These are phyloP conservation scores for Oidium heveae DNA, from an alignment of 2,329 filamentous ascomycete species.

Conservation along the genomic window DNA sequence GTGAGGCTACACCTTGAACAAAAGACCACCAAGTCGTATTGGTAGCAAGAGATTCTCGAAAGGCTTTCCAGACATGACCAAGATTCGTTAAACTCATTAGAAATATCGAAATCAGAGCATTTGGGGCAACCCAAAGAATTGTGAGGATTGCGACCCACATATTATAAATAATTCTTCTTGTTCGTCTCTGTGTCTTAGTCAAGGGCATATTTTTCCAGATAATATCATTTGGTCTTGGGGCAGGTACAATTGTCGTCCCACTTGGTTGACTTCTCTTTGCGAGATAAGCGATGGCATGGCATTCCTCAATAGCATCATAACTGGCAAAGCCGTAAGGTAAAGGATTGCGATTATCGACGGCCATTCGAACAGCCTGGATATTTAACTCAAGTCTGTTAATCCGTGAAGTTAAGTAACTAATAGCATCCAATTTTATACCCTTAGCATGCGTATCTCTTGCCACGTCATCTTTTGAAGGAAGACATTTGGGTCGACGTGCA, in stretches of 20 bases:
- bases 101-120: slow-evolving; percentile 86
- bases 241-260: slow-evolving; percentile 51
- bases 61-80: slow-evolving; percentile 53
- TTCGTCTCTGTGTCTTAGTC: slow-evolving; percentile 38
- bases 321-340: slow-evolving; percentile 88
- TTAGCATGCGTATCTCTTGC: slow-evolving; percentile 36
- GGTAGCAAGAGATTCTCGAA: slow-evolving; percentile 34
- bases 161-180: slow-evolving; percentile 54
- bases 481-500: slow-evolving; percentile 48
- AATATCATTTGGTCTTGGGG: slow-evolving; percentile 70
- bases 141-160: slow-evolving; percentile 67
- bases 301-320: slow-evolving; percentile 67
- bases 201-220: slow-evolving; percentile 89
- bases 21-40: slow-evolving; percentile 55
- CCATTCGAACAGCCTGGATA: slow-evolving; percentile 59
- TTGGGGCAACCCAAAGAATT: slow-evolving; percentile 68
- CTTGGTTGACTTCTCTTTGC: slow-evolving; percentile 58
- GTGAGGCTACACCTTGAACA: slow-evolving; percentile 76
- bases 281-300: slow-evolving; percentile 66
- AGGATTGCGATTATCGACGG: slow-evolving; percentile 66
- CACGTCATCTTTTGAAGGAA: slow-evolving; percentile 56
- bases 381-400: slow-evolving; percentile 63
- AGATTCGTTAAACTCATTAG: slow-evolving; percentile 65
- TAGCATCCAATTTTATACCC: slow-evolving; percentile 66
- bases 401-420: slow-evolving; percentile 70